A percentile compares a stretch with the other conserved stretches of the same genome.
Conservation (phyloP, 139 green algal species). For the Nannochloris sp. region DNA sequence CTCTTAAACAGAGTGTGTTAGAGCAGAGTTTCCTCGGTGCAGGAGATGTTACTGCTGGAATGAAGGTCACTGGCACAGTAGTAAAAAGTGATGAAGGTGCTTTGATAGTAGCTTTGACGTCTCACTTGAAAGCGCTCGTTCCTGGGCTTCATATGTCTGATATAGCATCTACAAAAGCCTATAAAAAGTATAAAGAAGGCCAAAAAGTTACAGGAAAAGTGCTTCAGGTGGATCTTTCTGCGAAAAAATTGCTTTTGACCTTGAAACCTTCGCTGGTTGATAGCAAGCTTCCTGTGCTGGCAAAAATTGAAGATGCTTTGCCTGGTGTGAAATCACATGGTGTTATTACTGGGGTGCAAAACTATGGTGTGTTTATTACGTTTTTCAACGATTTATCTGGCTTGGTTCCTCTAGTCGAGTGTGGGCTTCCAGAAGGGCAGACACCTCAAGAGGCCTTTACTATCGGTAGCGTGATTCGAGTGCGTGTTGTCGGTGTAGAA, state of each 20-base stretch:
- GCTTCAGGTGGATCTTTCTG: conserved; percentile 45
- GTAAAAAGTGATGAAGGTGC: conserved; percentile 34
- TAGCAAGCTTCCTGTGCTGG: conserved; percentile 49
- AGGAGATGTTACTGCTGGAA: conserved; percentile 32
- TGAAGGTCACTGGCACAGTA: conserved; percentile 54
- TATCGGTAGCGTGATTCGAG: conserved; percentile 30
- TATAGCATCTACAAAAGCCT: conserved; percentile 9
- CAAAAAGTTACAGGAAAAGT: conserved; percentile 51
- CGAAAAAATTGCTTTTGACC: conserved; percentile 55
- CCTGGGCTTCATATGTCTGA: conserved; percentile 51
- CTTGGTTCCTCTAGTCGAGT: conserved; percentile 41
- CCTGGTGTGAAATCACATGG: conserved; percentile 66
- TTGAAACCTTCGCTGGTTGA: conserved; percentile 75
- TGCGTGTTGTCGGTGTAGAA: conserved; percentile 38
- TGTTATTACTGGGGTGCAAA: conserved; percentile 69
- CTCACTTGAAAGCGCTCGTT: conserved; percentile 45
- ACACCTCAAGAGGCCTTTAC: conserved; percentile 44
- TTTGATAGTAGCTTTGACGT: conserved; percentile 48
- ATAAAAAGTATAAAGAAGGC: conserved; percentile 46
- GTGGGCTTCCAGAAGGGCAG: conserved; percentile 58
- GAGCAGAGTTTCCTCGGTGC: conserved; percentile 22
- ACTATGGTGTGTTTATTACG: conserved; percentile 79
- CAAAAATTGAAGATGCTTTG: conserved; percentile 33
- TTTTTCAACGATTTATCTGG: conserved; percentile 58
- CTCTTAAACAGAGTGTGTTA: conserved; percentile 48